These are phyloP conservation scores for Elsinoe ampelina DNA, from an alignment of 2,329 filamentous ascomycete species.

Conservation along the genomic window DNA sequence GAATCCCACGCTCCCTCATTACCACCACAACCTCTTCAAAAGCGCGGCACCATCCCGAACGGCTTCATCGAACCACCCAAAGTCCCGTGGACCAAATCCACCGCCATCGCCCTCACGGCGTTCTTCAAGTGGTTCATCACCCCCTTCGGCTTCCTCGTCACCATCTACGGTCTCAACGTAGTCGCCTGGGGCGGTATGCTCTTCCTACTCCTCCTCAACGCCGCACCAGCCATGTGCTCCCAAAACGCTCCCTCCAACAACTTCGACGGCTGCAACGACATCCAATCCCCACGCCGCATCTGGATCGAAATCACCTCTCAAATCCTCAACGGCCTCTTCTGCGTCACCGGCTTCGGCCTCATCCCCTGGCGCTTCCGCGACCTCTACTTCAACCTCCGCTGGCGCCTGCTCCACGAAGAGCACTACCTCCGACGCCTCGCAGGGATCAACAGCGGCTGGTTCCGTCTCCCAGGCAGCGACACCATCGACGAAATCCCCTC, in stretches of 20 bases:
- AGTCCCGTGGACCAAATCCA: slow-evolving; percentile 48
- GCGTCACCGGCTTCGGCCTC: slow-evolving; percentile 74
- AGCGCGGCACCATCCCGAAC: slow-evolving; percentile 19
- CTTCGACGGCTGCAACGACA: slow-evolving; percentile 26
- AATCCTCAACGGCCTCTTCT: slow-evolving; percentile 76
- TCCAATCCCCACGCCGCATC: slow-evolving; percentile 57
- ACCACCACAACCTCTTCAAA: background rate
- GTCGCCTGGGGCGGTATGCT: slow-evolving; percentile 89
- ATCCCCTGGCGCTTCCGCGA: slow-evolving; percentile 80
- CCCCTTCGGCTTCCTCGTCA: slow-evolving; percentile 65
- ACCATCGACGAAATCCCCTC: slow-evolving; percentile 37
- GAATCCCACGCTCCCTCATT: background rate
- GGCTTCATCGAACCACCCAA: slow-evolving; percentile 37
- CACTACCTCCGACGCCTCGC: slow-evolving; percentile 58
- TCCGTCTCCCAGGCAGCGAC: slow-evolving; percentile 59
- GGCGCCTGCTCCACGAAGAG: slow-evolving; percentile 38
- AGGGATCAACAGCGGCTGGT: slow-evolving; percentile 67
- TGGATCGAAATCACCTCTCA: slow-evolving; percentile 85
- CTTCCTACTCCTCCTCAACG: slow-evolving; percentile 73
- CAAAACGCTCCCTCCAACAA: slow-evolving; percentile 17
- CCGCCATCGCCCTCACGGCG: slow-evolving; percentile 47
- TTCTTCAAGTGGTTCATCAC: slow-evolving; percentile 69
- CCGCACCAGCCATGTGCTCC: slow-evolving; percentile 61
- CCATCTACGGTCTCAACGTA: slow-evolving; percentile 70
- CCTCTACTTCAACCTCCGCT: slow-evolving; percentile 62